Evolutionary conservation across 2,329 filamentous ascomycete species (phyloP).

Genomic region (Neophaeococcomyces mojaviensis): DNA sequence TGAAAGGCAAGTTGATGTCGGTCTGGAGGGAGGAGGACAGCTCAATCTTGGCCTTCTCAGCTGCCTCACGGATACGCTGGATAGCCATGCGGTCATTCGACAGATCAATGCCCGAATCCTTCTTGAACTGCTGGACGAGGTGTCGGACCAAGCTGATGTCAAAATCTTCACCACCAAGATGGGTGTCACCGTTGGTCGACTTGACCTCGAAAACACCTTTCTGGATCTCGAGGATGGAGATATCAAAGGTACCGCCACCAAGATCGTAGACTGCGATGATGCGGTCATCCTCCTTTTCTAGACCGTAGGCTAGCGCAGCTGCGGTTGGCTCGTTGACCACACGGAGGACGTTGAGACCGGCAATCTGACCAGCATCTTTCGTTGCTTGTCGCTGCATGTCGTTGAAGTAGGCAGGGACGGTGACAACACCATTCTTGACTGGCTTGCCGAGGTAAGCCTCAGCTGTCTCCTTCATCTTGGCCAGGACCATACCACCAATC

Average conservation of each 20-base stretch:
- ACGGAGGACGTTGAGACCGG: conserved; percentile 92
- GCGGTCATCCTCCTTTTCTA: conserved; percentile 87
- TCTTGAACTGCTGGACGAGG: conserved; percentile 94
- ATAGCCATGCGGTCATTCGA: conserved; percentile 94
- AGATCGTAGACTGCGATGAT: conserved; percentile 95
- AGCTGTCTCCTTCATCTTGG: conserved; percentile 99
- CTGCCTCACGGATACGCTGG: conserved; percentile 96
- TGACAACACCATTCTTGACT: conserved; percentile 93
- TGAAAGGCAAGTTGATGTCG: conserved; percentile 98
- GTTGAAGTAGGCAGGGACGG: conserved; percentile 97
- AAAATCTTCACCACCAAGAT: conserved; percentile 97
- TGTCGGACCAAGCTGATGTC: conserved; percentile 91
- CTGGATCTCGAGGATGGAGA: conserved; percentile 94
- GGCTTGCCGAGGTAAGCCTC: conserved; percentile 86
- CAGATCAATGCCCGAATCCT: conserved; percentile 84
- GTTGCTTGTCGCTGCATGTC: conserved; percentile 96
- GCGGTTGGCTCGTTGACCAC: conserved; percentile 97
- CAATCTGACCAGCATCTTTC: conserved; percentile 95
- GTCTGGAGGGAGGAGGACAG: conserved; percentile 90
- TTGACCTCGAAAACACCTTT: conserved; percentile 98
- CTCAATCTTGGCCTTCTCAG: conserved; percentile 99
- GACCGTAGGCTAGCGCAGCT: conserved; percentile 88
- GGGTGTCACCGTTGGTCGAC: conserved; percentile 97
- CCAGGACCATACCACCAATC: conserved; percentile 89
- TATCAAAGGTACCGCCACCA: conserved; percentile 98